Evolutionary conservation across 2,329 filamentous ascomycete species (phyloP), one percentile per base, ranked within the genome.

Genomic region (Endoconidiophora laricicola): DNA sequence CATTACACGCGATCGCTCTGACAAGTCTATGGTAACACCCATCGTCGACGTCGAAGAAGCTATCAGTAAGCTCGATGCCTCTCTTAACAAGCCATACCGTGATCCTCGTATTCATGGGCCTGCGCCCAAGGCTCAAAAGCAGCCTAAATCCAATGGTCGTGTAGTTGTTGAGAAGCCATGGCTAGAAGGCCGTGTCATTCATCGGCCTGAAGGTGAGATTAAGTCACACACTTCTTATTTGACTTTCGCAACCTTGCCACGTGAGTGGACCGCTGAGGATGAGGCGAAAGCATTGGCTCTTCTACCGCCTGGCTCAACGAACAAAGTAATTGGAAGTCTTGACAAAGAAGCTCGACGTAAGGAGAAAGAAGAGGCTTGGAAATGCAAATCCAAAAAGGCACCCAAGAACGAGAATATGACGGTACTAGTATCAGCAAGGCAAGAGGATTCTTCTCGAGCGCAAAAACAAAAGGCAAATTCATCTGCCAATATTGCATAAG

Each of bases 201-300:
- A 93, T 58, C 76, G 86, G 22, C 79, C 84, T 0, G 91, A 98
- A 66, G 69, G 79, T 0, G 91, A 98, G 60, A 68, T 96, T 54
- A 95, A 94, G 72, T 91, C 85, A 6, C 91, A 98, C 65, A 98
- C 91, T 0, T 91, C 84, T n/a, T 98, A 98, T 62, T 73, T 98
- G 3, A 83, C 93, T 3, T 98, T 98, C 67, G 91, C 91, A 0
- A 69, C 91, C 2, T 66, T 98, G 54, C 90, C 91, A n/a, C 73
- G 79, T 41, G 80, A 84, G 55, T 98, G 91, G 91, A 80, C 71
- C 0, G 81, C 78, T 36, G 83, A 83, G 54, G 86, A 94, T 56
- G 91, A 98, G 65, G 73, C 73, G 29, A 72, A 72, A 26, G 79
- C 80, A 46, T 66, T 73, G 56, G 69, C 73, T 48, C 33, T 50